Evolutionary conservation across 2,329 filamentous ascomycete genomes (phyloP).

Genomic region (Cadophora sp.): DNA sequence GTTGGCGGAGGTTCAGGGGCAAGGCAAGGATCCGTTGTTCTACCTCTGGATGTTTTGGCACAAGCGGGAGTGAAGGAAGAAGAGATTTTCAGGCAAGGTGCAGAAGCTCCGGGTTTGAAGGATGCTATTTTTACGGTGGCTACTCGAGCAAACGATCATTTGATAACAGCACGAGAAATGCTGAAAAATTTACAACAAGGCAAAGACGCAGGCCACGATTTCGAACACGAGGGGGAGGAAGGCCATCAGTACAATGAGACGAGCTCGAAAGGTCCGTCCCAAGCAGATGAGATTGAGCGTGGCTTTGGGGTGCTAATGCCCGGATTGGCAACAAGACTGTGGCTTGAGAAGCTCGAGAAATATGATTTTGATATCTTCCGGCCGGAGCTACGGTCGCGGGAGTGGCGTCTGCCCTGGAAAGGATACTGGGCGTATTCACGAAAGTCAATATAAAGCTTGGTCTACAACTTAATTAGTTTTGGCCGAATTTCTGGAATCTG

Average conservation of each 20-base stretch:
- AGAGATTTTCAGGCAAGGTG: constrained; percentile 82
- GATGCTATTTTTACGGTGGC: constrained; percentile 93
- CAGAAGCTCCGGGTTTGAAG: constrained; percentile 78
- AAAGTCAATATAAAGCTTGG: constrained; percentile 51
- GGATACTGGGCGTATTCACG: constrained; percentile 66
- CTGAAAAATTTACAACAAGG: constrained; percentile 78
- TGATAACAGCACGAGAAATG: constrained; percentile 95
- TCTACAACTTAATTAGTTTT: neutral
- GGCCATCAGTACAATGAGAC: constrained; percentile 60
- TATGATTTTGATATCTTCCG: constrained; percentile 84
- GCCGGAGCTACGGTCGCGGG: constrained; percentile 64
- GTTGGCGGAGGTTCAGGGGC: constrained; percentile 46
- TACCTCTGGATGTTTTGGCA: constrained; percentile 91
- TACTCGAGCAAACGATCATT: constrained; percentile 91
- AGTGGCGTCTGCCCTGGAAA: constrained; percentile 88
- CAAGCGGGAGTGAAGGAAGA: constrained; percentile 83
- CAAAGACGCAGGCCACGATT: constrained; percentile 80
- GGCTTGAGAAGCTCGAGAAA: constrained; percentile 78
- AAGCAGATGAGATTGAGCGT: constrained; percentile 60
- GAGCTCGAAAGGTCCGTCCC: constrained; percentile 47
- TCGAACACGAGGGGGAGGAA: constrained; percentile 83
- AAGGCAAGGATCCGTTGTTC: constrained; percentile 70
- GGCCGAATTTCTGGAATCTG: neutral
- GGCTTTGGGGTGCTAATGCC: constrained; percentile 85
- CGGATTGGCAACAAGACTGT: constrained; percentile 77